Evolutionary conservation across 345 rosid genomes (phyloP), one percentile per base, ranked within the genome.

Genomic region (Gossypium turneri): DNA sequence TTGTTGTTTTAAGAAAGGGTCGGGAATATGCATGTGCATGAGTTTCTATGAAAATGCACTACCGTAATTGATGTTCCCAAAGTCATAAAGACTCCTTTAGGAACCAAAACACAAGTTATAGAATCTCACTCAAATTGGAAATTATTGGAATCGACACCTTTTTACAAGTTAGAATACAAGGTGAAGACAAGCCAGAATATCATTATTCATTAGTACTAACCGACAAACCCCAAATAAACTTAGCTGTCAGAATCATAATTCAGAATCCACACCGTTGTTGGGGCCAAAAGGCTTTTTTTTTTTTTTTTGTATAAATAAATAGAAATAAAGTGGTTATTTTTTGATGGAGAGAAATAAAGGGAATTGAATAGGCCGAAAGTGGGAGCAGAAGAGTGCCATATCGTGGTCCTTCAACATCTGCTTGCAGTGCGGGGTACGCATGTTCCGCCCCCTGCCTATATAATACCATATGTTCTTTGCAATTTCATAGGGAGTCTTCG

Each of bases 361-460:
- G 22, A 2, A 0, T n/a, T 24, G 11, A 25, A 52, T 70, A 10
- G 56, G 41, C n/a, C 19, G 29, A 47, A 43, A 47, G 47, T 7
- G 43, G 24, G 4, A 27, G 43, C 11, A 8, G 45, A 51, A 15
- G 20, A 27, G 58, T 58, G 73, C 24, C 13, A 24, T 19, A 1
- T 5, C 16, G 29, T 65, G 51, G 59, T 9, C 41, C 53, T 68
- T 9, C 24, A 13, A 55, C 45, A 68, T 56, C 59, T 48, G 44
- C 24, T 56, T 51, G 73, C 73, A 17, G 73, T 27, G 73, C 22
- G 58, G 44, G 17, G 22, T 29, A 51, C 73, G 73, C 73, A 27
- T 29, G 60, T 25, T 51, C 34, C 9, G 25, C 9, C 11, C 47
- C 60, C 73, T 27, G 73, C 60, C 60, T 51, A 69, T 67, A 67